These are phyloP conservation scores for Geotrichum citri-aurantii DNA, from an alignment of 1,139 yeast genomes.

Conservation along the genomic window DNA sequence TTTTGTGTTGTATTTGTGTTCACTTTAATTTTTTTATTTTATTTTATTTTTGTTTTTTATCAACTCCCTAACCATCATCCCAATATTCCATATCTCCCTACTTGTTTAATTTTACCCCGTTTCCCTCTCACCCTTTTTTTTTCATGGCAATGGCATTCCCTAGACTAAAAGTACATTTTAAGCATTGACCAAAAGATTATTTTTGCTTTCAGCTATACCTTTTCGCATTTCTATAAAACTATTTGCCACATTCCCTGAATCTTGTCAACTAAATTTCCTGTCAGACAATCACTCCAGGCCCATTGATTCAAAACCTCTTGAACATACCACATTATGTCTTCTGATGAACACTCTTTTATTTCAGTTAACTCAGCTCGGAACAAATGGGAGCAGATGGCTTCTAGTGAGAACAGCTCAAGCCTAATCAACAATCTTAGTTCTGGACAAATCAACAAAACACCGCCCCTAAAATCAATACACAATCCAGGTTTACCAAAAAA, in stretches of 20 bases:
- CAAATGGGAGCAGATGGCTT: constrained; percentile 28
- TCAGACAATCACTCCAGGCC: not conserved
- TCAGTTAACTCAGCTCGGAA: constrained; percentile 28
- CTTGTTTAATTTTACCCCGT: not conserved
- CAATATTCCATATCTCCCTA: not conserved
- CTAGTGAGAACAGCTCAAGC: not conserved
- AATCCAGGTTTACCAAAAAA: not conserved
- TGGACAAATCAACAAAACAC: not conserved
- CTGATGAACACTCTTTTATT: constrained; percentile 28
- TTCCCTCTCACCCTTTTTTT: not conserved
- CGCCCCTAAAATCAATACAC: constrained; percentile 7
- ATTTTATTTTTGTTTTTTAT: not conserved
- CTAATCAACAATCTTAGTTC: not conserved
- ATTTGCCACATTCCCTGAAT: not conserved
- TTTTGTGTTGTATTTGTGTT: too few relatives aligned
- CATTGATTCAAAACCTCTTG: not conserved
- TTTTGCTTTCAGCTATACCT: not conserved
- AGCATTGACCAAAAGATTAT: not conserved
- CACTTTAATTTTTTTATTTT: too few relatives aligned
- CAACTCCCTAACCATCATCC: not conserved
- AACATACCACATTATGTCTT: constrained; percentile 13
- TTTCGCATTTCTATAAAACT: not conserved
- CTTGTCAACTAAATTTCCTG: not conserved
- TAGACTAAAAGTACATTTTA: not conserved
- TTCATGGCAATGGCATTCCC: not conserved